A percentile compares a stretch with the other conserved stretches of the same genome.
Conservation (phyloP, 208 protist genomes). For the Leishmania amazonensis region DNA sequence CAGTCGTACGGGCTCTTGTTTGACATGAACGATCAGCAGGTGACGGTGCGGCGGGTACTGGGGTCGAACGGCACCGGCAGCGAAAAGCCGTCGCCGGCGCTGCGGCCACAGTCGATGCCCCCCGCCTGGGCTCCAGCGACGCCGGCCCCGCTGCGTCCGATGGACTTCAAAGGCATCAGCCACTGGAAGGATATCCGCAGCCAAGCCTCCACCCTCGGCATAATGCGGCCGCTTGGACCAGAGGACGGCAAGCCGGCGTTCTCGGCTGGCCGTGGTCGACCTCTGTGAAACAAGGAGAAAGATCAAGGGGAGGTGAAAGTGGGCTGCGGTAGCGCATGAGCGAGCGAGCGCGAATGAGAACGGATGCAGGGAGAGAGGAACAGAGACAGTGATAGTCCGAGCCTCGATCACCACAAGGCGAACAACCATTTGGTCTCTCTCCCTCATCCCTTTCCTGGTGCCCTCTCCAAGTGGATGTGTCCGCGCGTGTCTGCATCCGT, state of each 20-base stretch:
- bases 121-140: slow-evolving; percentile 52
- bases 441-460: not conserved
- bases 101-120: slow-evolving; percentile 38
- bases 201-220: slow-evolving; percentile 40
- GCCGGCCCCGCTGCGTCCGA: slow-evolving; percentile 54
- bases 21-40: slow-evolving; percentile 57
- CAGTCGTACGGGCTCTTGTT: slow-evolving; percentile 72
- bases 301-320: not conserved
- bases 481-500: not conserved
- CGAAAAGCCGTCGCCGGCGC: slow-evolving; percentile 62
- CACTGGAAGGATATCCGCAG: slow-evolving; percentile 75
- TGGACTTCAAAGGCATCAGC: slow-evolving; percentile 79
- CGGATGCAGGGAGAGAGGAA: not conserved
- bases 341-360: not conserved
- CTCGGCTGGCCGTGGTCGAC: slow-evolving; percentile 59
- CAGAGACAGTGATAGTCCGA: not conserved
- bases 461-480: slow-evolving; percentile 19
- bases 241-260: slow-evolving; percentile 62
- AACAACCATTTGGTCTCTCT: not conserved
- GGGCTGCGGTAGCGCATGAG: not conserved
- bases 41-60: slow-evolving; percentile 68
- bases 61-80: slow-evolving; percentile 32
- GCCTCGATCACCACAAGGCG: not conserved
- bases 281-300: slow-evolving; percentile 26
- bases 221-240: slow-evolving; percentile 56